Conservation (phyloP, 352 stramenopile genomes). For the Aphanomyces stellatus region DNA sequence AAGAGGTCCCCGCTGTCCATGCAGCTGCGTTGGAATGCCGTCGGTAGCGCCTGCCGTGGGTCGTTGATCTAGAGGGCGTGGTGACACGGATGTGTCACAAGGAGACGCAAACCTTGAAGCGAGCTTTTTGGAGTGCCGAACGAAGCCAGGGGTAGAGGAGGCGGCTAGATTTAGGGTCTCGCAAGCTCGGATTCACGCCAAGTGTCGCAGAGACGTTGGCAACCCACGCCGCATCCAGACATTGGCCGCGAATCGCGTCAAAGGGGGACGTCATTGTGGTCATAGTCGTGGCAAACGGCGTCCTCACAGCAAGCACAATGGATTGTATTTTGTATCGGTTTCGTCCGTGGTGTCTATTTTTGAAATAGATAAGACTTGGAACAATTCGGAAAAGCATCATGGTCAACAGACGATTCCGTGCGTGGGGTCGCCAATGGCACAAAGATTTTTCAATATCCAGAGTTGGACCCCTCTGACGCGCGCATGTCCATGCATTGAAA, state of each 20-base stretch:
- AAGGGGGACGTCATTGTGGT: not conserved
- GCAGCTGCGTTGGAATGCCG: not conserved
- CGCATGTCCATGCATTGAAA: too few species aligned
- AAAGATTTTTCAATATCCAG: too few species aligned
- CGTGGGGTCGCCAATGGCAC: too few species aligned
- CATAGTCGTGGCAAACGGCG: too few species aligned
- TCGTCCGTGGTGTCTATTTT: too few species aligned
- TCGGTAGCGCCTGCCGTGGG: not conserved
- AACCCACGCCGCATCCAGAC: constrained; percentile 14
- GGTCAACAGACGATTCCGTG: too few species aligned
- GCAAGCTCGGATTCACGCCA: not conserved
- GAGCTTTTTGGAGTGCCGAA: not conserved
- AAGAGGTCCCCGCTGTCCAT: not conserved
- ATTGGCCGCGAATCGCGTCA: not conserved
- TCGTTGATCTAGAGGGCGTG: not conserved
- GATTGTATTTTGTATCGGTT: too few species aligned
- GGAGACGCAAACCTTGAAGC: constrained; percentile 8
- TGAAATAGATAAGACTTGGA: too few species aligned
- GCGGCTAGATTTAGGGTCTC: not conserved
- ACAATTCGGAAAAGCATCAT: too few species aligned
- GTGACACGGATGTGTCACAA: too few species aligned
- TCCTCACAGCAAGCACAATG: too few species aligned
- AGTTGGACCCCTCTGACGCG: too few species aligned
- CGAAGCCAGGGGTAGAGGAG: not conserved
- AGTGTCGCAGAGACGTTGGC: not conserved